Evolutionary conservation across 2,329 filamentous ascomycete genomes (phyloP).

Genomic region (Rutstroemia sp.): DNA sequence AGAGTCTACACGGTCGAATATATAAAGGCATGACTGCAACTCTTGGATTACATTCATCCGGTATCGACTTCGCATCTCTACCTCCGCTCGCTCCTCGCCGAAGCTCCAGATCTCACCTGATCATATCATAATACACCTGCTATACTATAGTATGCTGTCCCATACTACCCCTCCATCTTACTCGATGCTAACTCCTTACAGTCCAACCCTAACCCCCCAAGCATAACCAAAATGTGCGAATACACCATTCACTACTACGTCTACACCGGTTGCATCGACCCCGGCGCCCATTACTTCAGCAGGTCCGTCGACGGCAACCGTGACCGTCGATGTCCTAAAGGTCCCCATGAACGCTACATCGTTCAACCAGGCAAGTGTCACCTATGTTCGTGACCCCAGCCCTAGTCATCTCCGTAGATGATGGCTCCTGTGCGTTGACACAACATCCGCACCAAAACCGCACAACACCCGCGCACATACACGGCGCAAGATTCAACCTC

Average conservation of each 20-base stretch:
- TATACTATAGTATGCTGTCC: no score
- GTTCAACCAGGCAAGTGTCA: slow-evolving; percentile 58
- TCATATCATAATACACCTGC: no score
- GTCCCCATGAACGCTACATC: slow-evolving; percentile 69
- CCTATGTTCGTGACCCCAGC: slow-evolving; percentile 34
- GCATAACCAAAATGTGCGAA: slow-evolving; percentile 39
- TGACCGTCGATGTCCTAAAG: slow-evolving; percentile 49
- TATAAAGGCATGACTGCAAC: slow-evolving; percentile 4
- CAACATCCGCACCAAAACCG: no score
- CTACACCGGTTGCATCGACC: slow-evolving; percentile 63
- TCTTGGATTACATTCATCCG: background rate
- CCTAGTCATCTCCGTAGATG: no score
- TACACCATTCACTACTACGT: slow-evolving; percentile 74
- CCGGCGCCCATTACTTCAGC: slow-evolving; percentile 62
- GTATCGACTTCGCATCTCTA: background rate
- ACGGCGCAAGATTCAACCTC: no score
- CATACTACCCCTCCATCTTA: background rate
- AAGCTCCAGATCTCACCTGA: background rate
- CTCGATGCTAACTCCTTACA: background rate
- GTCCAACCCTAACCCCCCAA: background rate
- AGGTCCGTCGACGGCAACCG: slow-evolving; percentile 60
- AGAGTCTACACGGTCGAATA: background rate
- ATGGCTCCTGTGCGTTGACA: no score
- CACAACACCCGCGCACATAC: no score
- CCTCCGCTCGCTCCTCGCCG: background rate